Evolutionary conservation across 345 rosid species (phyloP).

Genomic region (Theobroma cacao): DNA sequence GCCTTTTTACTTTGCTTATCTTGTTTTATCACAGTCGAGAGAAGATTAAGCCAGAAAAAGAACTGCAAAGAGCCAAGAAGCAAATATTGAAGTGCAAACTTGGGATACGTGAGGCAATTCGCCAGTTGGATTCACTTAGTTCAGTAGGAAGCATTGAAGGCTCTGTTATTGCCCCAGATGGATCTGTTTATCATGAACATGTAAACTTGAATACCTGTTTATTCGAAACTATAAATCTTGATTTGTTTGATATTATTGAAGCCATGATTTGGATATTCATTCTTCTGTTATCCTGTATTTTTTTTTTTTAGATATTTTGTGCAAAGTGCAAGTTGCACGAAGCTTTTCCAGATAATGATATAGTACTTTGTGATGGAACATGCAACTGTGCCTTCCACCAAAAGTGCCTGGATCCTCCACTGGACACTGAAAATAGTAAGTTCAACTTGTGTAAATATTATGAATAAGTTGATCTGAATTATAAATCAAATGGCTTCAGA

Average conservation of each 20-base stretch:
- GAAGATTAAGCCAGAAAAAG: constrained; percentile 91
- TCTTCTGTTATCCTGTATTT: constrained; percentile 13
- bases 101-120: constrained; percentile 86
- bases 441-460: constrained; percentile 1
- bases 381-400: constrained; percentile 95
- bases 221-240: neutral
- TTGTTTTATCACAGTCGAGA: constrained; percentile 60
- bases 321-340: constrained; percentile 86
- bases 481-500: constrained; percentile 14
- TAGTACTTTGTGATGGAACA: constrained; percentile 92
- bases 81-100: constrained; percentile 90
- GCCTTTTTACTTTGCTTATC: constrained; percentile 8
- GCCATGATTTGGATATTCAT: constrained; percentile 3
- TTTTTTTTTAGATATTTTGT: constrained; percentile 72
- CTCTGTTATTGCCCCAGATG: constrained; percentile 87
- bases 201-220: constrained; percentile 35
- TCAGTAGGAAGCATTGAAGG: constrained; percentile 81
- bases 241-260: neutral
- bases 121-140: constrained; percentile 77
- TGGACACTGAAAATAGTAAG: constrained; percentile 87
- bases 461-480: neutral
- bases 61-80: constrained; percentile 78
- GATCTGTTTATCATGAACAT: constrained; percentile 92
- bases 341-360: constrained; percentile 87
- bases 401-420: constrained; percentile 88